Base-by-base conservation (phyloP, 257 asterid genomes). In the Capsicum rhomboideum region DNA sequence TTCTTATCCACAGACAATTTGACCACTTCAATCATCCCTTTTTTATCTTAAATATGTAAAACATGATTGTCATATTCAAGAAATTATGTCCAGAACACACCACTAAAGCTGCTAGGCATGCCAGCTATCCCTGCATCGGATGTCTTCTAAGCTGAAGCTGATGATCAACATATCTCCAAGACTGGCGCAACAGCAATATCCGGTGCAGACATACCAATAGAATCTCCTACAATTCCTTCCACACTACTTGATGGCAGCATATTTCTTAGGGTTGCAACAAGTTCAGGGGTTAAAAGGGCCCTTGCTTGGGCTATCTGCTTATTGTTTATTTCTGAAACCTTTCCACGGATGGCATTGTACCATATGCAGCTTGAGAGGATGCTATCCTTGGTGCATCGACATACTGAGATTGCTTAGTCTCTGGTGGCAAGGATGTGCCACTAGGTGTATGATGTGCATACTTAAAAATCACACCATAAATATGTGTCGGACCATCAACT, bases 391-490 rank as follows among this genome's bases (percentile, higher is more conserved):
- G 92, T 10, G 83, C 87, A 87, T 90, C 92, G 3, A 80, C 87
- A 89, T 90, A 87, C 29, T 85, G 92, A 72, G 89, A 89, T 83
- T 85, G 93, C 78, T 82, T 61, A 8, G 83, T 8, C 69, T 55
- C 83, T 28, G 66, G 63, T 79, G 56, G 82, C 63, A 77, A 23
- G 69, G 89, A 16, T 61, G 88, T 78, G 46, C 79, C 84, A 84
- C 80, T 85, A 82, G 93, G 86, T 67, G 75, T 87, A 58, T 75
- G 88, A 82, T 88, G 90, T 77, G 93, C 92, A 86, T 93, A 96
- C 82, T 94, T 93, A 9, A 92, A 87, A 88, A 96, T 94, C 40
- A 96, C 97, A 54, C 99, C 98, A 87, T 94, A 96, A 18, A 96
- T 96, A 85, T 98, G 96, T 84, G 87, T 91, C n/a, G 98, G 99